phyloP scores from a whole-genome alignment of 2,329 filamentous ascomycete species.

The Neophaeococcomyces mojaviensis region DNA sequence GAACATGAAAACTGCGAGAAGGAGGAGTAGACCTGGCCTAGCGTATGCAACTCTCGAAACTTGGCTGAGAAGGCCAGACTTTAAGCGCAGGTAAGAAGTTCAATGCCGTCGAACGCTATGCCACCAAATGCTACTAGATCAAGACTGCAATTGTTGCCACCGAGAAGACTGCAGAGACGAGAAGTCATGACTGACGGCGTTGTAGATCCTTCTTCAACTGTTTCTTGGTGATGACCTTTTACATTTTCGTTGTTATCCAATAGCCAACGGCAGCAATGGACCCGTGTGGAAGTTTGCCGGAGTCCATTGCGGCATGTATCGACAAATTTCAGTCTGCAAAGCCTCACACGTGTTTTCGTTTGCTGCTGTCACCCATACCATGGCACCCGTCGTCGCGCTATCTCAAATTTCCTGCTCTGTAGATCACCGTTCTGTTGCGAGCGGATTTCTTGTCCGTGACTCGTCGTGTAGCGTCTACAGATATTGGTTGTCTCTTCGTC shows the following conservation, averaged over 20 bases:
- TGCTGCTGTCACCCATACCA: neutral
- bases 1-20: neutral
- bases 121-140: too few species aligned
- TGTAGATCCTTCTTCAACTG: neutral
- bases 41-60: neutral
- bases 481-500: too few species aligned
- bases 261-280: neutral
- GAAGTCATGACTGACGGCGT: neutral
- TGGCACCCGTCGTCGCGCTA: neutral
- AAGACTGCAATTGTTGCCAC: too few species aligned
- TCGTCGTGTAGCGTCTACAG: too few species aligned
- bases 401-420: constrained; percentile 2
- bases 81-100: too few species aligned
- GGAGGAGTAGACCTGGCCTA: neutral
- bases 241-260: neutral
- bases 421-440: neutral
- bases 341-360: neutral
- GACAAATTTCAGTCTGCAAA: neutral
- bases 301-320: constrained; percentile 4
- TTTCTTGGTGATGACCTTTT: neutral
- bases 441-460: neutral
- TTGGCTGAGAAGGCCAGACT: neutral
- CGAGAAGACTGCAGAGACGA: neutral
- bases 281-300: neutral
- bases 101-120: too few species aligned